Evolutionary conservation across 148 eudicot species (phyloP).

Genomic region (Agrostemma githago): DNA sequence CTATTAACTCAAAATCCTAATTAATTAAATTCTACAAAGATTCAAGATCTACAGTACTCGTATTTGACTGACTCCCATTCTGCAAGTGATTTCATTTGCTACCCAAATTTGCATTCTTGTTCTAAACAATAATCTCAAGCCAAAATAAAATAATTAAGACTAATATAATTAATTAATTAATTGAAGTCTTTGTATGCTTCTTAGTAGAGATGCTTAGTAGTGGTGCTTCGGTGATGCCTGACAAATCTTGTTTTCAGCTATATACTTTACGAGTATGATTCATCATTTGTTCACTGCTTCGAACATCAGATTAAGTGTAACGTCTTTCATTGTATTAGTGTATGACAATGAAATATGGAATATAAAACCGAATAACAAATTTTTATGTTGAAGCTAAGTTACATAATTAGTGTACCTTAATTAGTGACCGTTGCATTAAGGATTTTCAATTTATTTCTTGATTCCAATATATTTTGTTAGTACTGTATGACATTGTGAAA

Average conservation of each 20-base stretch:
- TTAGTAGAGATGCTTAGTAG: not conserved
- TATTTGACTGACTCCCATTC: not conserved
- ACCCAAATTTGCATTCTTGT: constrained; percentile 5
- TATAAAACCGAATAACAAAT: too few relatives aligned
- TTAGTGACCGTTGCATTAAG: too few relatives aligned
- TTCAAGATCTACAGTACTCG: not conserved
- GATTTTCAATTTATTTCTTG: too few relatives aligned
- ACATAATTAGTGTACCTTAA: too few relatives aligned
- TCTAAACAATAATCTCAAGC: not conserved
- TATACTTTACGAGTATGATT: not conserved
- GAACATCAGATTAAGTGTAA: too few relatives aligned
- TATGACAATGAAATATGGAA: too few relatives aligned
- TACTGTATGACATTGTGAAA: too few relatives aligned
- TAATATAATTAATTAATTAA: too few relatives aligned
- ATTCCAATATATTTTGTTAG: too few relatives aligned
- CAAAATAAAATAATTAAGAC: too few relatives aligned
- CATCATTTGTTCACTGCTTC: not conserved
- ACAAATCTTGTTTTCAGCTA: constrained; percentile 14
- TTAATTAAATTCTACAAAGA: not conserved
- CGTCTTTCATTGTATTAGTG: too few relatives aligned
- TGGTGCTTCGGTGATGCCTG: constrained; percentile 26
- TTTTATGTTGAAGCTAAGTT: too few relatives aligned
- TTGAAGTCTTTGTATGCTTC: not conserved
- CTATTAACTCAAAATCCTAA: not conserved
- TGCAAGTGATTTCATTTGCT: constrained; percentile 17